phyloP scores from a whole-genome alignment of 2,329 filamentous ascomycete genomes.

The Leptosphaerulina australis region DNA sequence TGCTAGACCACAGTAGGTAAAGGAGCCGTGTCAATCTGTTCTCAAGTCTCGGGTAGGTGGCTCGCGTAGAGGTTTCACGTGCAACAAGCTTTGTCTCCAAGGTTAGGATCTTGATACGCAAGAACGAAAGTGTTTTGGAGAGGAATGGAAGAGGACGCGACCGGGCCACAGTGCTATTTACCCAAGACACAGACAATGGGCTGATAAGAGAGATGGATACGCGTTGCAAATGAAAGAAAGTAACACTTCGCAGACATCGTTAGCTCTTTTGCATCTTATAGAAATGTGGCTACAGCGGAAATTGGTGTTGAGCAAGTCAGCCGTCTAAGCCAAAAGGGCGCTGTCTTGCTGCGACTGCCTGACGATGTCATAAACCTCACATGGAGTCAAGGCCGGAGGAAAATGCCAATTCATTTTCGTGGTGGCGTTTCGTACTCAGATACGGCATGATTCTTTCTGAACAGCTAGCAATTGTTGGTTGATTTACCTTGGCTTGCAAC shows the following conservation, averaged over 20 bases:
- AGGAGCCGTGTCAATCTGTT: conserved; percentile 12
- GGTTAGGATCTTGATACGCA: conserved; percentile 8
- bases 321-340: conserved; percentile 10
- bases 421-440: too few relatives aligned
- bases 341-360: conserved; percentile 5
- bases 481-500: too few relatives aligned
- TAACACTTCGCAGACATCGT: not conserved
- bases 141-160: not conserved
- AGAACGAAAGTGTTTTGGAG: conserved; percentile 4
- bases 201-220: not conserved
- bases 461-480: too few relatives aligned
- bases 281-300: not conserved
- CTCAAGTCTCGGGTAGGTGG: conserved; percentile 8
- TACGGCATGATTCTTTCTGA: too few relatives aligned
- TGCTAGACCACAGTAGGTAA: conserved; percentile 12
- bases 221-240: not conserved
- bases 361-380: not conserved
- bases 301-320: not conserved
- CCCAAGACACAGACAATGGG: not conserved
- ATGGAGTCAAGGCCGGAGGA: too few relatives aligned
- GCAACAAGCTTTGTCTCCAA: conserved; percentile 9
- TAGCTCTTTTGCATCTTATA: conserved; percentile 1
- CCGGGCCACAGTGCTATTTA: not conserved
- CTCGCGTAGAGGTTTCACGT: conserved; percentile 11
- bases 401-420: too few relatives aligned